Evolutionary conservation across 2,329 filamentous ascomycete species (phyloP), one percentile per base, ranked within the genome.

Genomic region (Diaporthe capsici): DNA sequence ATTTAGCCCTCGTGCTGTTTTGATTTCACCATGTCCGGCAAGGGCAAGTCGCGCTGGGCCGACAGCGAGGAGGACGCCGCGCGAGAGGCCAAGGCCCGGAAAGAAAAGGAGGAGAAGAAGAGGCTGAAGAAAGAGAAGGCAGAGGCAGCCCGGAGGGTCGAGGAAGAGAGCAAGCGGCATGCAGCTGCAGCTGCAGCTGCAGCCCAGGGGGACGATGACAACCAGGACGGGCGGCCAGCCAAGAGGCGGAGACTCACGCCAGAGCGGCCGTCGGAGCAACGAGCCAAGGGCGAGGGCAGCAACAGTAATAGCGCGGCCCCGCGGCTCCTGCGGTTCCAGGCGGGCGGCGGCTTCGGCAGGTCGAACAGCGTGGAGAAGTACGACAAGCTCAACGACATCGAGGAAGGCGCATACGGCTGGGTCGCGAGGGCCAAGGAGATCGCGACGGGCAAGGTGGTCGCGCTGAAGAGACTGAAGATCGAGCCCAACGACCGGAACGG

Each of bases 351-450:
- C 79, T 98, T 95, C 92, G 89, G 91, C 70, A 88, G 86, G 75
- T 94, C 93, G 81, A 90, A 94, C 76, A 94, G 94, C 82, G 93
- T 98, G 37, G 94, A 96, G 81, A 93, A 95, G 81, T 99, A 96
- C 85, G 94, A 98, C 81, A 94, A 94, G 79, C 88, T 99, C 75
- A 99, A 99, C 84, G 94, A 97, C 82, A 99, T 99, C 81, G 97
- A 98, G 84, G 97, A 99, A 86, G 97, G 97, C 49, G 95, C 95
- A 12, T 99, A 99, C 84, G 97, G 97, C 61, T 96, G 93, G 90
- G 97, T 99, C 6, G 96, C 96, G 73, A 90, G 97, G 75, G 97
- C 95, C 17, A 92, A 89, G 77, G 93, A 97, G 80, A 87, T 90
- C 44, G 86, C 88, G 5, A 96, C 94, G 0, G 94, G 94, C 47